phyloP scores from a whole-genome alignment of 2,329 filamentous ascomycete genomes.

The Aspergillus intermedius region DNA sequence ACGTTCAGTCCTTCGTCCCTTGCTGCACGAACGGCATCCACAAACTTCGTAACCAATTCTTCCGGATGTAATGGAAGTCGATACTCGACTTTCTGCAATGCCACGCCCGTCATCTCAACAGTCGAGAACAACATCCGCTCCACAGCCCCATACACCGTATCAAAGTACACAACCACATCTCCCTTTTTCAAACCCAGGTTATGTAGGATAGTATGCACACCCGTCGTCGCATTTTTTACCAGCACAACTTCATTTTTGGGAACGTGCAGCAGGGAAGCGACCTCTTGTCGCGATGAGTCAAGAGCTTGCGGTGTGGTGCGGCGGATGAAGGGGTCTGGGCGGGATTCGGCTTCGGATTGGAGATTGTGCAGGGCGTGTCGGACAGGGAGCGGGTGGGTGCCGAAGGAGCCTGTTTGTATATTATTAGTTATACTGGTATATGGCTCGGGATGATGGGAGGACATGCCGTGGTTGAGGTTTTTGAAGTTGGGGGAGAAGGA shows the following conservation, averaged over 20 bases:
- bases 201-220: slow-evolving; percentile 66
- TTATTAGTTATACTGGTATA: slow-evolving; percentile 1
- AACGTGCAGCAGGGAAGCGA: slow-evolving; percentile 61
- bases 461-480: slow-evolving; percentile 71
- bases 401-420: slow-evolving; percentile 57
- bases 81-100: slow-evolving; percentile 51
- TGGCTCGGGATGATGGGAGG: slow-evolving; percentile 1
- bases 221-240: slow-evolving; percentile 70
- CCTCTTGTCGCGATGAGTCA: slow-evolving; percentile 56
- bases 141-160: slow-evolving; percentile 71
- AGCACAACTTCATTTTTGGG: slow-evolving; percentile 64
- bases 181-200: slow-evolving; percentile 62
- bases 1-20: slow-evolving; percentile 55
- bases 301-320: slow-evolving; percentile 59
- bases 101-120: slow-evolving; percentile 56
- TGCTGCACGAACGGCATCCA: slow-evolving; percentile 49
- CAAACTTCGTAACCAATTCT: slow-evolving; percentile 58
- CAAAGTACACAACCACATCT: slow-evolving; percentile 71
- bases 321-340: slow-evolving; percentile 70
- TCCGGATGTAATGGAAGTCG: slow-evolving; percentile 65
- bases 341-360: slow-evolving; percentile 60
- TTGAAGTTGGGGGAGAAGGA: slow-evolving; percentile 60
- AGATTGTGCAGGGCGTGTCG: slow-evolving; percentile 55
- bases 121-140: slow-evolving; percentile 67
- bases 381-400: slow-evolving; percentile 62